Conservation (phyloP, 176 grass and related monocot species). For the Calamus simplicifolius region DNA sequence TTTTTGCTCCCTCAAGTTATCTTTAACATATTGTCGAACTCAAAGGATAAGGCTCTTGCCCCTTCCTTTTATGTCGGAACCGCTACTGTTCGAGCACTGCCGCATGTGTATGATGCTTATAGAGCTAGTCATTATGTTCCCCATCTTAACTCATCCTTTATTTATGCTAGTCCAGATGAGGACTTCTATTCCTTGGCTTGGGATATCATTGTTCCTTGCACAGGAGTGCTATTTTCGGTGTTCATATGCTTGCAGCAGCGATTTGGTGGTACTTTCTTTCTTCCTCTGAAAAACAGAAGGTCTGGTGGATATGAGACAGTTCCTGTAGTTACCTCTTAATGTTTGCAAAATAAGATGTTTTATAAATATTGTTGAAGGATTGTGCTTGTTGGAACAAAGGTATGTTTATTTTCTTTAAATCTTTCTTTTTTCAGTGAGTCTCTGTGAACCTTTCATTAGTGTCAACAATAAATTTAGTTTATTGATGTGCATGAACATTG, state of each 20-base stretch:
- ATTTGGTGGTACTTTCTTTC: constrained; percentile 54
- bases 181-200: constrained; percentile 60
- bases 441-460: no score
- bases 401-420: no score
- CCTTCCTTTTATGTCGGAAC: constrained; percentile 57
- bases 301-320: constrained; percentile 51
- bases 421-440: no score
- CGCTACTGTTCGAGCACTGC: constrained; percentile 43
- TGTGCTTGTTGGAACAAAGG: no score
- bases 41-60: constrained; percentile 53
- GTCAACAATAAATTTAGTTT: no score
- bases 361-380: no score
- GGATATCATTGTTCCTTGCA: constrained; percentile 69
- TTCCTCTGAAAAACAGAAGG: constrained; percentile 32
- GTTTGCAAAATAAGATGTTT: no score
- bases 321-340: constrained; percentile 34
- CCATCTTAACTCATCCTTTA: constrained; percentile 36
- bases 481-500: no score
- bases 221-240: constrained; percentile 28
- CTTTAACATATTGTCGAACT: constrained; percentile 45
- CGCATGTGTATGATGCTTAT: constrained; percentile 68
- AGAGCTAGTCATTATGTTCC: constrained; percentile 30
- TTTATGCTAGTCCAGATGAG: constrained; percentile 43
- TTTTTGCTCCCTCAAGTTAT: constrained; percentile 84
- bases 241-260: constrained; percentile 56